Conservation (phyloP, 2,329 filamentous ascomycete species). For the Colletotrichum acutatum region DNA sequence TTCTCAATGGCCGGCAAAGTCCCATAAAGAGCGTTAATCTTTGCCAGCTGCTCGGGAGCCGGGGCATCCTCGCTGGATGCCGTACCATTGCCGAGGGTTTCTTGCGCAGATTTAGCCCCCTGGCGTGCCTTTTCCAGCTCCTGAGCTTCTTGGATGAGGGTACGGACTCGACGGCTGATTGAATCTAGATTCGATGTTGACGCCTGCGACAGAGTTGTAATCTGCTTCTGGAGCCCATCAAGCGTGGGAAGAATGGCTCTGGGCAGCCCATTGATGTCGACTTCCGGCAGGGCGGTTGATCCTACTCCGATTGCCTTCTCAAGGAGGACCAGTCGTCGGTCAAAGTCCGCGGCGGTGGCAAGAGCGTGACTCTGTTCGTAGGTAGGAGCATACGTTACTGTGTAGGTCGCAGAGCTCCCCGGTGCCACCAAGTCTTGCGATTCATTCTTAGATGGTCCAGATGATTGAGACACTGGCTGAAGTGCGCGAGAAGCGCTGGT, state of each 20-base stretch:
- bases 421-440: slow-evolving; percentile 36
- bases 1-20: slow-evolving; percentile 89
- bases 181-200: slow-evolving; percentile 79
- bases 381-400: slow-evolving; percentile 70
- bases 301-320: slow-evolving; percentile 86
- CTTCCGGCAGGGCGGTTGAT: slow-evolving; percentile 72
- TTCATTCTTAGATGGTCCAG: slow-evolving; percentile 37
- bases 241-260: slow-evolving; percentile 85
- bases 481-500: slow-evolving; percentile 31
- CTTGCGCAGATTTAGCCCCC: slow-evolving; percentile 70
- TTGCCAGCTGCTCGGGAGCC: slow-evolving; percentile 79
- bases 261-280: slow-evolving; percentile 65
- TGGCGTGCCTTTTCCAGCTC: slow-evolving; percentile 73
- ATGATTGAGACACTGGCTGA: not conserved
- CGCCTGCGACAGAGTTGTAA: slow-evolving; percentile 78
- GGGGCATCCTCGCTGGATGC: slow-evolving; percentile 53
- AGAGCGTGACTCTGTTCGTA: slow-evolving; percentile 78
- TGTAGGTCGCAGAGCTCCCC: slow-evolving; percentile 59
- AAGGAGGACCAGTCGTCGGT: slow-evolving; percentile 80
- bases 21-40: slow-evolving; percentile 92
- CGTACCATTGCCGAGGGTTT: slow-evolving; percentile 63
- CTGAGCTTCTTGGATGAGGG: slow-evolving; percentile 79
- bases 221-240: slow-evolving; percentile 82
- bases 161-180: slow-evolving; percentile 75
- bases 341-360: slow-evolving; percentile 87